Percentiles rank a stretch among this genome's conserved stretches.
Conservation (phyloP, 2,329 filamentous ascomycete species). For the Penicillium decumbens region DNA sequence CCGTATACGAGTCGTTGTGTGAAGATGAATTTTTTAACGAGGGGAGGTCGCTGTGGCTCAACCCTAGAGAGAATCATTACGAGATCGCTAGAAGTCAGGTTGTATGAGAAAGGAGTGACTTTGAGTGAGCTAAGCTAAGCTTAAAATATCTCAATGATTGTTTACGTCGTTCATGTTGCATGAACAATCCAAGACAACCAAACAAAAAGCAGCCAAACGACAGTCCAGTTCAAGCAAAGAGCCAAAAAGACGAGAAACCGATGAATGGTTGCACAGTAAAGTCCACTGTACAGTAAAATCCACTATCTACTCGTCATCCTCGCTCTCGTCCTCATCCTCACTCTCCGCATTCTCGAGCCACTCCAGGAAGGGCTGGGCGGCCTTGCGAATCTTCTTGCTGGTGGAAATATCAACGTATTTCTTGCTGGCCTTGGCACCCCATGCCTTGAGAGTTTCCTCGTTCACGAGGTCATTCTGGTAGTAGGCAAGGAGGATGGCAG, state of each 20-base stretch:
- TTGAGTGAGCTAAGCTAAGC: slow-evolving; percentile 17
- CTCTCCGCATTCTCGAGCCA: slow-evolving; percentile 87
- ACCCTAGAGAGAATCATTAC: too few relatives aligned
- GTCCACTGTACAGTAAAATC: neutral
- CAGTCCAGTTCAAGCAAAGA: neutral
- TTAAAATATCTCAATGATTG: neutral
- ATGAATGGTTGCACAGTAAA: neutral
- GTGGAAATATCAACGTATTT: slow-evolving; percentile 88
- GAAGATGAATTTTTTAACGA: too few relatives aligned
- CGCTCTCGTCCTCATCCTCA: slow-evolving; percentile 61
- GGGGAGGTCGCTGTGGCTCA: too few relatives aligned
- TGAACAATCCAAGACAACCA: neutral
- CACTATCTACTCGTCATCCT: slow-evolving; percentile 55
- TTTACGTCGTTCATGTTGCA: neutral
- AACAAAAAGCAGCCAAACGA: slow-evolving; percentile 1
- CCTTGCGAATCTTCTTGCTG: slow-evolving; percentile 93
- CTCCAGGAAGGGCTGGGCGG: slow-evolving; percentile 85
- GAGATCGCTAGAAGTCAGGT: too few relatives aligned
- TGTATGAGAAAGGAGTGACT: slow-evolving; percentile 15
- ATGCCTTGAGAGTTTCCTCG: slow-evolving; percentile 83
- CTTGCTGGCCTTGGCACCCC: slow-evolving; percentile 95
- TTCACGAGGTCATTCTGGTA: slow-evolving; percentile 86
- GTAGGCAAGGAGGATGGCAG: slow-evolving; percentile 81
- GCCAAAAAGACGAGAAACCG: slow-evolving; percentile 1
- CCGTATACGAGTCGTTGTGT: too few relatives aligned